phyloP scores from a whole-genome alignment of 2,329 filamentous ascomycete genomes.

The Chaetomium sp. region DNA sequence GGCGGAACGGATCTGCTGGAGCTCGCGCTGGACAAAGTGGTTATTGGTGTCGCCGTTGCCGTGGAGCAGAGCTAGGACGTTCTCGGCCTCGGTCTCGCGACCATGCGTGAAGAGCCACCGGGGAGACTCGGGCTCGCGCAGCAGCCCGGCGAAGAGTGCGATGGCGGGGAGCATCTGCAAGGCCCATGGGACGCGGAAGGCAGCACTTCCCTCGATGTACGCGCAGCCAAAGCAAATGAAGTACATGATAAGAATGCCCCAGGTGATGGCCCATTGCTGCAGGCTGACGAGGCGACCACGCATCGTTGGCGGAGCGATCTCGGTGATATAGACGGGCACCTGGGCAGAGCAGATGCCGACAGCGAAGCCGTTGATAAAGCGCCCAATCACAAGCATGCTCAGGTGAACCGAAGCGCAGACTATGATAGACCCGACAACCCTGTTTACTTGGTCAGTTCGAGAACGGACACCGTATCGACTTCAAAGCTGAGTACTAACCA shows the following conservation, averaged over 20 bases:
- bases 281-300: conserved; percentile 48
- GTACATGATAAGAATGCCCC: conserved; percentile 53
- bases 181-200: conserved; percentile 55
- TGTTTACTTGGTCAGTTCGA: conserved; percentile 29
- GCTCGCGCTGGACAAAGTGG: conserved; percentile 67
- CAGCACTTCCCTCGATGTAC: conserved; percentile 46
- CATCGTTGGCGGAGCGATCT: conserved; percentile 56
- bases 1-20: conserved; percentile 72
- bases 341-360: conserved; percentile 74
- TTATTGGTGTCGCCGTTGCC: conserved; percentile 65
- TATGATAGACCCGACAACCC: conserved; percentile 53
- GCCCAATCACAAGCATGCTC: conserved; percentile 65
- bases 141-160: conserved; percentile 46
- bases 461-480: background rate
- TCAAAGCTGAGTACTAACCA: conserved; percentile 46
- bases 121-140: conserved; percentile 52
- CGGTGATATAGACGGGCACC: conserved; percentile 71
- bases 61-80: conserved; percentile 59
- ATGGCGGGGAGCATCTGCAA: conserved; percentile 51
- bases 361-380: conserved; percentile 69
- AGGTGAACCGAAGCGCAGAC: conserved; percentile 50
- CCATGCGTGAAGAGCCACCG: conserved; percentile 55
- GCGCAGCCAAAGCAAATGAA: conserved; percentile 52
- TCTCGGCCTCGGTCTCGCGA: conserved; percentile 49
- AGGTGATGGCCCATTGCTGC: conserved; percentile 51